Base-by-base conservation (phyloP, 2,329 filamentous ascomycete species). In the Epichloe elymi region DNA sequence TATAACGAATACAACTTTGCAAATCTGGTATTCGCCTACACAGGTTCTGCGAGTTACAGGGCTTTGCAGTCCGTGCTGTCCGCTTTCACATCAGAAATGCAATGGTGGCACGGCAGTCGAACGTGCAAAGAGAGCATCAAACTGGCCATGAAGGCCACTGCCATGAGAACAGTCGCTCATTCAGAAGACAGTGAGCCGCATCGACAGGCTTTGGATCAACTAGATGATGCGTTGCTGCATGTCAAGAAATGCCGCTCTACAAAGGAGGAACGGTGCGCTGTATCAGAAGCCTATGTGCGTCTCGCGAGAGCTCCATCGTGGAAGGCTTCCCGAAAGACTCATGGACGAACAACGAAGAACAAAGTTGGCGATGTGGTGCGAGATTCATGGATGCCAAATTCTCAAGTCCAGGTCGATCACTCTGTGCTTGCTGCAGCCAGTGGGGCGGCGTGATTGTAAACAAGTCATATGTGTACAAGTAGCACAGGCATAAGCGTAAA, bases 1-100 rank as follows among this genome's bases (percentile, higher is more conserved):
- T 71, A 68, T 57, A 67, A 57, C 54, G 58, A 64, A 44, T 61
- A 61, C 57, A 70, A 68, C 53, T 71, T 71, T 57, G 53, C 62
- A 33, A 67, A 62, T 39, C 60, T 71, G 17, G 53, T 71, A 23
- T 62, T 61, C 49, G 57, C 63, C 5, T 66, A 67, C 54, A 66
- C 62, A 1, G 62, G 61, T 2, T 58, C 60, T 39, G 58, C 55
- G n/a, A 57, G 54, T 6, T 70, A 70, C 49, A 50, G 55, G 7
- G 59, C 60, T 15, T 54, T 70, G 19, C 53, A 56, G 36, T 57
- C 55, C 36, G 53, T 71, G n/a, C 50, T 71, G 5, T 47, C 48
- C 19, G 56, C 51, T 11, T 68, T 69, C 46, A 60, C 52, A 8
- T 60, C 63, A 3, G 60, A 62, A 50, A 54, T 58, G 17, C 59